phyloP scores from a whole-genome alignment of 176 grass and related monocot genomes.

The Aegilops longissima region DNA sequence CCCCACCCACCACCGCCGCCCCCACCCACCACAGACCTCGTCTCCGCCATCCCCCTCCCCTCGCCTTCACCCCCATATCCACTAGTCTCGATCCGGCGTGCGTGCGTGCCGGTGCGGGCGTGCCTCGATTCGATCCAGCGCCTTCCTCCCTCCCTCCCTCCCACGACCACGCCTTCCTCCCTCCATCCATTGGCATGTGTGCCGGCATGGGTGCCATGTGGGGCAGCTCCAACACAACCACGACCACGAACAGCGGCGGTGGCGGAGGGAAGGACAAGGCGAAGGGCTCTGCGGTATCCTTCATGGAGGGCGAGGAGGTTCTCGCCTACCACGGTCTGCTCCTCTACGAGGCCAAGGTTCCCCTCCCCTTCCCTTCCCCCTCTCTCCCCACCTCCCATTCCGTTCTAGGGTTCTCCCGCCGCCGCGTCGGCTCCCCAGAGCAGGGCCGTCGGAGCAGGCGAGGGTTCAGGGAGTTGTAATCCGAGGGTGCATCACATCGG shows the following conservation, averaged over 20 bases:
- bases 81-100: too few species aligned
- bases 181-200: background rate
- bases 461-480: background rate
- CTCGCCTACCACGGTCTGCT: constrained; percentile 88
- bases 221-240: constrained; percentile 19
- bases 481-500: background rate
- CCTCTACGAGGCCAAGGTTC: constrained; percentile 96
- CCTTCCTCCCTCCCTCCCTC: background rate
- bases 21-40: too few species aligned
- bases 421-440: background rate
- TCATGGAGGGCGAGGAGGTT: constrained; percentile 82
- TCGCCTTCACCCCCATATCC: too few species aligned
- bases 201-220: background rate
- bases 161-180: background rate
- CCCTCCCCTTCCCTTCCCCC: background rate
- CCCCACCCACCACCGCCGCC: too few species aligned
- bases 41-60: too few species aligned
- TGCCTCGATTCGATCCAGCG: too few species aligned
- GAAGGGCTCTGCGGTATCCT: constrained; percentile 37
- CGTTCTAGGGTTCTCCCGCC: constrained; percentile 3
- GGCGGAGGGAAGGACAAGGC: constrained; percentile 6
- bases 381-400: too few species aligned
- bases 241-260: background rate
- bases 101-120: too few species aligned
- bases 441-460: background rate